Base-by-base conservation (phyloP, 148 eudicot genomes). In the Nyssa sinensis region DNA sequence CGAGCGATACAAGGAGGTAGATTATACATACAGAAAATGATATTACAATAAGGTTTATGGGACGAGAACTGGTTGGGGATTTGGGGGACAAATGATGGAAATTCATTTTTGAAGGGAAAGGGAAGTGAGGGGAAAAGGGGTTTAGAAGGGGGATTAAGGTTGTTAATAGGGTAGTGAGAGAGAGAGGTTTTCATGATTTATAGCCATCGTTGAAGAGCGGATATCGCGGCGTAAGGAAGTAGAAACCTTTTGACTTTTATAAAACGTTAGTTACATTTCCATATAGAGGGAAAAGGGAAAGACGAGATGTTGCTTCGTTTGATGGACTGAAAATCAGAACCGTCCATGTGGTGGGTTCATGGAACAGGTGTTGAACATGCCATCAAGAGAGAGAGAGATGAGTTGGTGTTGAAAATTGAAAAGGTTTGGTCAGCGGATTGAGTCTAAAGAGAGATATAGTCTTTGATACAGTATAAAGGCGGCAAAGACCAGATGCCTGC, bases 1-100 rank as follows among this genome's bases (percentile, higher is more conserved):
- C 21, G 3, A 86, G 23, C 1, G 87, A 83, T 1, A 74, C 17
- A 39, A 82, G 16, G 63, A 86, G 65, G 72, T 75, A 81, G 7
- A 83, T 62, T 8, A 87, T 65, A 19, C 77, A 82, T 0, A 81
- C 8, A 24, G 65, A 79, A 44, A 70, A 76, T 14, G 79, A 76
- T 21, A 80, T 4, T 13, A 79, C 35, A 23, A 84, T 39, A 10
- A 87, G 57, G 66, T 64, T 71, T 30, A 31, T 51, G n/a, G 82
- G 64, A 13, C 79, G 49, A 27, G 63, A 51, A 12, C 74, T 53
- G n/a, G 67, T 16, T 55, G 47, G 72, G 1, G 74, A 39, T 74
- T 76, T 79, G 77, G 64, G 37, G 23, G 63, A 29, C 5, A 51
- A 57, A 21, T 31, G 47, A 49, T 35, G 49, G 72, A 71, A 30